A percentile compares a stretch with the other conserved stretches of the same genome.
phyloP scores from a whole-genome alignment of 2,329 filamentous ascomycete genomes.

The Fusarium acutatum region DNA sequence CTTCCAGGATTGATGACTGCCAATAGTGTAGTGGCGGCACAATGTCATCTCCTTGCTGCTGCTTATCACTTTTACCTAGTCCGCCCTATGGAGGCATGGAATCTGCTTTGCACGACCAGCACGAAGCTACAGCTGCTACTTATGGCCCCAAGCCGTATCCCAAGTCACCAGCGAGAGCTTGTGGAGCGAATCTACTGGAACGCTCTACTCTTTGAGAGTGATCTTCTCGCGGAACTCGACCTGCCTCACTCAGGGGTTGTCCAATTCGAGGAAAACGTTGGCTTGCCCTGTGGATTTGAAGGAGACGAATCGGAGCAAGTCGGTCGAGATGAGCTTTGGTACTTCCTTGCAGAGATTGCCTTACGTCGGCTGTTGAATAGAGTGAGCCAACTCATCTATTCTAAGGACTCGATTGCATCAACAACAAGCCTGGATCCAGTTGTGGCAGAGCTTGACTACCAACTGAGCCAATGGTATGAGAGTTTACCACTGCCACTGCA shows the following conservation, averaged over 20 bases:
- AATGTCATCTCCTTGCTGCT: constrained; percentile 82
- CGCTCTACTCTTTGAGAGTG: constrained; percentile 80
- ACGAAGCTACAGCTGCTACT: constrained; percentile 83
- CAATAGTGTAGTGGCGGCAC: constrained; percentile 79
- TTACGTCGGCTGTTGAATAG: constrained; percentile 79
- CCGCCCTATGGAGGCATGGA: constrained; percentile 85
- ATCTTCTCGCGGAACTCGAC: constrained; percentile 81
- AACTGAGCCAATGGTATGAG: constrained; percentile 87
- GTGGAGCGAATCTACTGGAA: constrained; percentile 88
- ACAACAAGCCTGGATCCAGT: constrained; percentile 79
- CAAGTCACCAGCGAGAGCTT: constrained; percentile 74
- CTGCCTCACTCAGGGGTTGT: constrained; percentile 85
- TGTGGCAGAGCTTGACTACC: constrained; percentile 82
- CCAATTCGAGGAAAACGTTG: constrained; percentile 82
- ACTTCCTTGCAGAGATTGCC: constrained; percentile 85
- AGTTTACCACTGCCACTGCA: constrained; percentile 77
- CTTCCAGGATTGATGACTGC: constrained; percentile 81
- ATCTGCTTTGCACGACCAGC: constrained; percentile 78
- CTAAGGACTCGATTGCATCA: constrained; percentile 75
- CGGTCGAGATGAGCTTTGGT: constrained; percentile 83
- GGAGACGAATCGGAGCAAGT: constrained; percentile 71
- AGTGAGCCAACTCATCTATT: constrained; percentile 82
- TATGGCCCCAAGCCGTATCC: constrained; percentile 76
- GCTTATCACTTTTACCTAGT: constrained; percentile 87
- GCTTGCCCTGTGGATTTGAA: constrained; percentile 80